Conservation (phyloP, 208 protist species). For the Wallacemonas sp. region DNA sequence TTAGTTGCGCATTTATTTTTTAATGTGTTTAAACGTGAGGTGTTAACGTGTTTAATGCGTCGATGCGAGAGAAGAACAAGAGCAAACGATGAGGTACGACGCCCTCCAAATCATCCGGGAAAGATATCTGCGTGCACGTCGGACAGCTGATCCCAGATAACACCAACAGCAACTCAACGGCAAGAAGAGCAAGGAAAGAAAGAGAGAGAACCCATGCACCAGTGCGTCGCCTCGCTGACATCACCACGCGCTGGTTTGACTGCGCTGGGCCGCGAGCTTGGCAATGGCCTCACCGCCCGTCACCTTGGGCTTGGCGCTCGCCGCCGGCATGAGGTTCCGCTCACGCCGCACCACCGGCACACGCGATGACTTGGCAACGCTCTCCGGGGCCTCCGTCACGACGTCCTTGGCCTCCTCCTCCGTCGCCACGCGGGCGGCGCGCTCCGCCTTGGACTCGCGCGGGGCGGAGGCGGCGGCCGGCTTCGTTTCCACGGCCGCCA, state of each 20-base stretch:
- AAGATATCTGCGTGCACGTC: no score
- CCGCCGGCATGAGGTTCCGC: neutral
- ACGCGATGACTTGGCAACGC: slow-evolving; percentile 27
- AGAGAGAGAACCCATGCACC: no score
- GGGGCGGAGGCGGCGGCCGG: no score
- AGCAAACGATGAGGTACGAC: neutral
- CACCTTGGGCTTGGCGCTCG: slow-evolving; percentile 7
- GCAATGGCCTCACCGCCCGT: slow-evolving; percentile 17
- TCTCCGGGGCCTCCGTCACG: slow-evolving; percentile 47
- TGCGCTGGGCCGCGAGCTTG: slow-evolving; percentile 7
- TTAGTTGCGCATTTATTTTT: neutral
- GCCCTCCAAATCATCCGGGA: no score
- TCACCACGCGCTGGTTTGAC: slow-evolving; percentile 21
- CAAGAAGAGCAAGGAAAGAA: no score
- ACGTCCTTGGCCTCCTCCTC: slow-evolving; percentile 59
- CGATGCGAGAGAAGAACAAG: slow-evolving; percentile 3
- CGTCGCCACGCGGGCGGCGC: slow-evolving; percentile 1
- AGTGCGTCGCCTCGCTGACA: no score
- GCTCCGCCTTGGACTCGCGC: slow-evolving; percentile 2
- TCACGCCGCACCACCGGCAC: slow-evolving; percentile 70
- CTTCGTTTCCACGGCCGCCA: no score
- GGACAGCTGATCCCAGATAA: no score
- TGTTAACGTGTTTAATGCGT: neutral
- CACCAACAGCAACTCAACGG: no score
- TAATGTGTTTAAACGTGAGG: neutral